Evolutionary conservation across 345 rosid genomes (phyloP).

Genomic region (Eucalyptus regnans): DNA sequence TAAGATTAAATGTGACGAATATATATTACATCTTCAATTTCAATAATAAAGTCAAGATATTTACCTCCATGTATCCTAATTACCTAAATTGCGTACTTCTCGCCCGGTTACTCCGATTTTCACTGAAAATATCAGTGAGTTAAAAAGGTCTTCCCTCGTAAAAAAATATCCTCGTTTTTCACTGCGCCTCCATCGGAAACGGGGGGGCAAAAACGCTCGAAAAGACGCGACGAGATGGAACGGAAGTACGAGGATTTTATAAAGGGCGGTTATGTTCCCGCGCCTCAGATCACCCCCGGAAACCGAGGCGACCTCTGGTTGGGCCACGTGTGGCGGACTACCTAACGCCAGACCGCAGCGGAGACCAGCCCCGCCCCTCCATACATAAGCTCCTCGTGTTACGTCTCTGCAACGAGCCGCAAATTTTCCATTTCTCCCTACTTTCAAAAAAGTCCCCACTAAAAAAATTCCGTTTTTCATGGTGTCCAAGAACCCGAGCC

Average conservation of each 20-base stretch:
- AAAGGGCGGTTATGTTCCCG: not conserved
- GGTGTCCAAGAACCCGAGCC: slow-evolving; percentile 63
- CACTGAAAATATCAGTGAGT: not conserved
- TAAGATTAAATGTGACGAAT: not conserved
- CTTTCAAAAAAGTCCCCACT: slow-evolving; percentile 5
- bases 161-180: not conserved
- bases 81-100: not conserved
- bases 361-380: not conserved
- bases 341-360: not conserved
- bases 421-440: not conserved
- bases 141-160: not conserved
- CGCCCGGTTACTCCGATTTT: not conserved
- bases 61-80: not conserved
- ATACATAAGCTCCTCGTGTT: not conserved
- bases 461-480: not conserved
- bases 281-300: not conserved
- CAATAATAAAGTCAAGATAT: not conserved
- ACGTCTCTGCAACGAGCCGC: not conserved
- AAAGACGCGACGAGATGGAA: not conserved
- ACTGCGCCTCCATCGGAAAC: not conserved
- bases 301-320: not conserved
- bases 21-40: not conserved
- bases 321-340: not conserved
- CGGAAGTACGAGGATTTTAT: not conserved
- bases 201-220: not conserved